Conservation (phyloP, 2,329 filamentous ascomycete species). For the Botrytis squamosa region DNA sequence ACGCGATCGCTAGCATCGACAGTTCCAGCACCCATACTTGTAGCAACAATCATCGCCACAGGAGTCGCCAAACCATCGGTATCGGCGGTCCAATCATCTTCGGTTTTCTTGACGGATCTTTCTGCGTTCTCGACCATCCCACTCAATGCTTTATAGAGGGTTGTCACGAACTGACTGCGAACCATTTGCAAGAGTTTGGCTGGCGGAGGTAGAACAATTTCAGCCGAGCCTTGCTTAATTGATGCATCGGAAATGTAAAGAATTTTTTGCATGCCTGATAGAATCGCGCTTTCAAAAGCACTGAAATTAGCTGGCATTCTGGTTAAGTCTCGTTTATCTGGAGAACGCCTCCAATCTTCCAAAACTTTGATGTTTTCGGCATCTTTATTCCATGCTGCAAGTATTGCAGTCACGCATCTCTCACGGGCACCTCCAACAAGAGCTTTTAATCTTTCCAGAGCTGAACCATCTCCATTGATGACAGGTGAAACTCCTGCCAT, state of each 20-base stretch:
- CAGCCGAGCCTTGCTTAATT: constrained; percentile 63
- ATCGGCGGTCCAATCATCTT: constrained; percentile 40
- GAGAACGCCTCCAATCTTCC: constrained; percentile 87
- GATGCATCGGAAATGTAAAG: constrained; percentile 82
- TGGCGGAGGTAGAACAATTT: constrained; percentile 82
- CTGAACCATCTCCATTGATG: constrained; percentile 52
- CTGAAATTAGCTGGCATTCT: constrained; percentile 86
- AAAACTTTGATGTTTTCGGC: constrained; percentile 88
- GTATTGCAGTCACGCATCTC: constrained; percentile 79
- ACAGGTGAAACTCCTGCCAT: constrained; percentile 74
- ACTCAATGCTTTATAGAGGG: constrained; percentile 88
- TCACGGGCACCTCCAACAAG: constrained; percentile 80
- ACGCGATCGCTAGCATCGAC: constrained; percentile 55
- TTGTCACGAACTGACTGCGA: constrained; percentile 86
- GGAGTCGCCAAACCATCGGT: constrained; percentile 38
- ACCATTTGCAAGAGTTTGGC: constrained; percentile 89
- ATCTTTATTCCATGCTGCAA: constrained; percentile 89
- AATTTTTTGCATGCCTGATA: constrained; percentile 90
- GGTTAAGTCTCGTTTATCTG: constrained; percentile 82
- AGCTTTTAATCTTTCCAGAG: constrained; percentile 69
- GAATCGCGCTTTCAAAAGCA: constrained; percentile 77
- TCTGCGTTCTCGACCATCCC: constrained; percentile 98
- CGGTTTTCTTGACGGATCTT: constrained; percentile 60
- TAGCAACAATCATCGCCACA: constrained; percentile 38
- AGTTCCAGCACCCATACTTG: constrained; percentile 47